These are phyloP conservation scores for Centrapalus pauciflorus DNA, from an alignment of 129 eudicot species.

Conservation along the genomic window DNA sequence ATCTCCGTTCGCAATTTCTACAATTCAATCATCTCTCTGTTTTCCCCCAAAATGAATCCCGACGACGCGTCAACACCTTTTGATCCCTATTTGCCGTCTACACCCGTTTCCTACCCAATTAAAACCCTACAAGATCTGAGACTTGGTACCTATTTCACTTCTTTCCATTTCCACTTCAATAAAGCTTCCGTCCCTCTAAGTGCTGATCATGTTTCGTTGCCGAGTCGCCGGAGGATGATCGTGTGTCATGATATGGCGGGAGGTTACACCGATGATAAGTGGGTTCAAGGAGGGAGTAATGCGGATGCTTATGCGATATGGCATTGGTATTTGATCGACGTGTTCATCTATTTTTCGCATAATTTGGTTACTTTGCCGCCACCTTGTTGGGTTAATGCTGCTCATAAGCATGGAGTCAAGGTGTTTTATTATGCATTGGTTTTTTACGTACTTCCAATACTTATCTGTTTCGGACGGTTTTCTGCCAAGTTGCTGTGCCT, in stretches of 20 bases:
- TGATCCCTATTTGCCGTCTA: conserved; percentile 50
- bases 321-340: conserved; percentile 97
- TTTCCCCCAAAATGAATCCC: conserved; percentile 27
- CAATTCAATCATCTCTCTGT: conserved; percentile 25
- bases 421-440: conserved; percentile 22
- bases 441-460: neutral
- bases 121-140: conserved; percentile 53
- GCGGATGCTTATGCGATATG: conserved; percentile 70
- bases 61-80: conserved; percentile 30
- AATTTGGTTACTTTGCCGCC: conserved; percentile 84
- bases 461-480: neutral
- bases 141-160: conserved; percentile 56
- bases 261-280: conserved; percentile 77
- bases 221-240: conserved; percentile 58
- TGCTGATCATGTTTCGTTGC: conserved; percentile 29
- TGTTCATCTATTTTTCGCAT: conserved; percentile 86
- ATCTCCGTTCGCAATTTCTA: conserved; percentile 23
- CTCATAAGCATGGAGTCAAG: conserved; percentile 88
- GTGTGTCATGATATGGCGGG: conserved; percentile 95
- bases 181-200: conserved; percentile 38
- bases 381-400: conserved; percentile 88
- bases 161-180: conserved; percentile 77
- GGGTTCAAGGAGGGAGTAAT: conserved; percentile 77
- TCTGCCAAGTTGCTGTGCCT: neutral
- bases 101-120: conserved; percentile 73